These are phyloP conservation scores for Fusarium sp. DNA, from an alignment of 2,329 filamentous ascomycete species.

Conservation along the genomic window DNA sequence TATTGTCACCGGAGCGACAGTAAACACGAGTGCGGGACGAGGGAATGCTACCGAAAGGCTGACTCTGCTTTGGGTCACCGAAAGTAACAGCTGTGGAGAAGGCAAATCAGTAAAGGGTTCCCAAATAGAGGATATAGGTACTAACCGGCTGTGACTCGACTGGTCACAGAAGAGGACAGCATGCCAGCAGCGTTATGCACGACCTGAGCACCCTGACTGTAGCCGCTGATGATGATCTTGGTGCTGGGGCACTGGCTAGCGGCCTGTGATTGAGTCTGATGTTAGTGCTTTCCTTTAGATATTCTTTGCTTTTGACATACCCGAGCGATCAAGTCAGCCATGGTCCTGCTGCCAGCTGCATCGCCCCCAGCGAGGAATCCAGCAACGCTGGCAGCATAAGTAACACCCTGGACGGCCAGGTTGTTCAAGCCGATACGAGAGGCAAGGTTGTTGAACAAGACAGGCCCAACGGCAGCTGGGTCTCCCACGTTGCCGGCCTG, in stretches of 20 bases:
- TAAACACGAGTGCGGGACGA: background rate
- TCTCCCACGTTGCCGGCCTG: constrained; percentile 8
- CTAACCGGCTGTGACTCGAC: constrained; percentile 2
- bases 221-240: constrained; percentile 4
- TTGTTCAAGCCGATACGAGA: background rate
- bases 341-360: background rate
- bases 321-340: background rate
- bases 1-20: background rate
- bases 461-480: background rate
- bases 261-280: background rate
- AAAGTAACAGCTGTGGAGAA: background rate
- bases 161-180: background rate
- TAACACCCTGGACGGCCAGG: constrained; percentile 6
- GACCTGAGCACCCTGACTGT: constrained; percentile 1
- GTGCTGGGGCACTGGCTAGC: constrained; percentile 1
- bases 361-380: background rate
- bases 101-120: background rate
- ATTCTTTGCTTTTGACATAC: background rate
- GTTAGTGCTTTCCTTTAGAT: background rate
- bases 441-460: constrained; percentile 6
- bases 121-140: accelerated
- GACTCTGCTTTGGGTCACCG: background rate
- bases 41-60: background rate
- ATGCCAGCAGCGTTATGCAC: background rate
- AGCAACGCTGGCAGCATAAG: background rate